These are phyloP conservation scores for Vigna nakashimae DNA, from an alignment of 306 rosid genomes.

Conservation along the genomic window DNA sequence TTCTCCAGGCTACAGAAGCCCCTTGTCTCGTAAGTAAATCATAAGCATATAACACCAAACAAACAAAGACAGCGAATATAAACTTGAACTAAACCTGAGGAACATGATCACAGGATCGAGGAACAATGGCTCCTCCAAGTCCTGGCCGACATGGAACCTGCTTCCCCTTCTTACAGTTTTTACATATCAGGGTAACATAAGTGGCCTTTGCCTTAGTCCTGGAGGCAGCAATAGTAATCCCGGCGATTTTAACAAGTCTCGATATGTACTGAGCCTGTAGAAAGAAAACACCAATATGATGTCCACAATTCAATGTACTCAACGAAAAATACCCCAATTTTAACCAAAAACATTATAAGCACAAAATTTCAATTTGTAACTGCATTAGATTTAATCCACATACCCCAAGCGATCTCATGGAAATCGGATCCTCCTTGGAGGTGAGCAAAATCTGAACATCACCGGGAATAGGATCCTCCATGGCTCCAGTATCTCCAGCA, in stretches of 20 bases:
- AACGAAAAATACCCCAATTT: background rate
- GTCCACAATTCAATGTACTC: background rate
- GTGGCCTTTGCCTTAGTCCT: slow-evolving; percentile 98
- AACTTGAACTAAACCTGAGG: slow-evolving; percentile 72
- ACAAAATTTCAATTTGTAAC: slow-evolving; percentile 15
- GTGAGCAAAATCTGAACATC: slow-evolving; percentile 92
- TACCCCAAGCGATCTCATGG: slow-evolving; percentile 91
- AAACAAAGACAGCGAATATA: background rate
- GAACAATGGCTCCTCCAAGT: slow-evolving; percentile 97
- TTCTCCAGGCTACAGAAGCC: slow-evolving; percentile 79
- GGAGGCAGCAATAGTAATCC: slow-evolving; percentile 96
- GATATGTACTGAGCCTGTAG: slow-evolving; percentile 86
- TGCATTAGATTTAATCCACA: slow-evolving; percentile 21
- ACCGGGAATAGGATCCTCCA: slow-evolving; percentile 85
- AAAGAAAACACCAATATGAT: background rate
- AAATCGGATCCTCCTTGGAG: slow-evolving; percentile 81
- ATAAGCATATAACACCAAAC: background rate
- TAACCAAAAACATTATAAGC: slow-evolving; percentile 1
- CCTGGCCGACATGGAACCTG: slow-evolving; percentile 95
- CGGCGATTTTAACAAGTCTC: slow-evolving; percentile 82
- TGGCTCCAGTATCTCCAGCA: slow-evolving; percentile 76
- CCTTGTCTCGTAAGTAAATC: background rate
- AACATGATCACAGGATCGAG: slow-evolving; percentile 89
- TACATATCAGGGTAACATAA: slow-evolving; percentile 86
- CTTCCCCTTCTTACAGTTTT: slow-evolving; percentile 80